Percentiles rank a stretch among this genome's conserved stretches.
These are phyloP conservation scores for Aspergillus fischeri DNA, from an alignment of 2,329 filamentous ascomycete genomes.

Conservation along the genomic window DNA sequence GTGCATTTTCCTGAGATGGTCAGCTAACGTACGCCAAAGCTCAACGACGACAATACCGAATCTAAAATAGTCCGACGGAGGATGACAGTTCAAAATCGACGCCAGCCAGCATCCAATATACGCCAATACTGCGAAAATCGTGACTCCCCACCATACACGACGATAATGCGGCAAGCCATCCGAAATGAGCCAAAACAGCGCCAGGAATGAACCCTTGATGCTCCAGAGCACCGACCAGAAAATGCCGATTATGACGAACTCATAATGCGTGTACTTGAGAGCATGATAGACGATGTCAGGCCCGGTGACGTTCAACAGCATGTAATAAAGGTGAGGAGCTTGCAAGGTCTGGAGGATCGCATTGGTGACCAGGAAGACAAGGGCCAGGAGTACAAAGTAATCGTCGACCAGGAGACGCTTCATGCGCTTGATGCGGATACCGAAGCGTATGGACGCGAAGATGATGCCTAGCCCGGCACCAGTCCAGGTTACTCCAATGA, in stretches of 20 bases:
- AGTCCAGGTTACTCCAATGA: conserved; percentile 16
- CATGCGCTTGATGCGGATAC: conserved; percentile 12
- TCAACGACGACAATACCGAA: conserved; percentile 7
- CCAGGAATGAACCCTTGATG: conserved; percentile 18
- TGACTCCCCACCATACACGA: conserved; percentile 11
- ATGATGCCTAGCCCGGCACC: conserved; percentile 15
- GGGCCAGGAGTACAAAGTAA: conserved; percentile 14
- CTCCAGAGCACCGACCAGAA: conserved; percentile 20
- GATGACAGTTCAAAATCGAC: conserved; percentile 16
- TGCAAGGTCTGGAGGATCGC: conserved; percentile 17
- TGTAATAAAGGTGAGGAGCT: conserved; percentile 18
- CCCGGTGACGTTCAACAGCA: conserved; percentile 5
- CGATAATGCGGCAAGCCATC: conserved; percentile 14
- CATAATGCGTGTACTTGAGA: conserved; percentile 10
- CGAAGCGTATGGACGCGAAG: conserved; percentile 11
- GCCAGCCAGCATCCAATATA: conserved; percentile 18
- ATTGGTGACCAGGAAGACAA: conserved; percentile 15
- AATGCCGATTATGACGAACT: conserved; percentile 18
- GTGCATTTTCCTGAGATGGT: conserved; percentile 10
- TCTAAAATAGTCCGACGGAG: conserved; percentile 15
- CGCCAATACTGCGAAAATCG: conserved; percentile 5
- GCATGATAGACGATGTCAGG: conserved; percentile 12
- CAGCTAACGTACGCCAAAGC: neutral
- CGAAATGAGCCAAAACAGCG: conserved; percentile 17
- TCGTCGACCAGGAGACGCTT: conserved; percentile 16